Evolutionary conservation across 352 stramenopile genomes (phyloP).

Genomic region (Phytophthora colocasiae): DNA sequence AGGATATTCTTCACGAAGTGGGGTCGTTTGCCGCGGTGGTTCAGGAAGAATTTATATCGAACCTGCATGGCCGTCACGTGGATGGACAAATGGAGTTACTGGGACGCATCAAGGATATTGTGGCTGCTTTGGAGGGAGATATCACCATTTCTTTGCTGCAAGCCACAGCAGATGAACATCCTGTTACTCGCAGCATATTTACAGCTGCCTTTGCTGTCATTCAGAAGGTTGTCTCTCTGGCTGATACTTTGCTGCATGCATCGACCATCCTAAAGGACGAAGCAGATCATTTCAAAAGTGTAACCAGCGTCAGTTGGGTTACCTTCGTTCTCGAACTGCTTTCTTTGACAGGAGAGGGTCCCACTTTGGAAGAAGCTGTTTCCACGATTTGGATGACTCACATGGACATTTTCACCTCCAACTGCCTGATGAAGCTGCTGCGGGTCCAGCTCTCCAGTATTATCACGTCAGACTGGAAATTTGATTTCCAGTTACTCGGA

Average conservation of each 20-base stretch:
- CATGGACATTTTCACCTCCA: slow-evolving; percentile 33
- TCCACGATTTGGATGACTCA: slow-evolving; percentile 21
- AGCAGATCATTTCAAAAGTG: slow-evolving; percentile 16
- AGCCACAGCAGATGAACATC: slow-evolving; percentile 10
- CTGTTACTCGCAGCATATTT: slow-evolving; percentile 30
- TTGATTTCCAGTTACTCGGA: slow-evolving; percentile 30
- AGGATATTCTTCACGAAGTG: slow-evolving; percentile 36
- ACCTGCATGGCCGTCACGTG: slow-evolving; percentile 32
- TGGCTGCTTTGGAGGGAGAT: slow-evolving; percentile 6
- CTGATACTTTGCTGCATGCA: slow-evolving; percentile 16
- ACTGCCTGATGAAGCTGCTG: slow-evolving; percentile 35
- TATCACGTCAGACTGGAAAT: slow-evolving; percentile 57
- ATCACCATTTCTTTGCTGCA: too few relatives aligned
- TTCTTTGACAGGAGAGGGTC: slow-evolving; percentile 5
- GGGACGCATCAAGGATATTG: slow-evolving; percentile 15
- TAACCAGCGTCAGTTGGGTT: slow-evolving; percentile 28
- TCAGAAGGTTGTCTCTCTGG: slow-evolving; percentile 27
- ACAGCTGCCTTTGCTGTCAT: slow-evolving; percentile 26
- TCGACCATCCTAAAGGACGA: slow-evolving; percentile 17
- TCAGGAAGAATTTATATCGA: slow-evolving; percentile 44
- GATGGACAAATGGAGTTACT: slow-evolving; percentile 5
- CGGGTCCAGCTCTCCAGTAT: slow-evolving; percentile 36
- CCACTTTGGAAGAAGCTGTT: slow-evolving; percentile 6
- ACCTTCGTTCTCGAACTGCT: slow-evolving; percentile 19
- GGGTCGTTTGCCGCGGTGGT: slow-evolving; percentile 31